Base-by-base conservation (phyloP, 2,329 filamentous ascomycete genomes). In the Hypocrella siamensis region DNA sequence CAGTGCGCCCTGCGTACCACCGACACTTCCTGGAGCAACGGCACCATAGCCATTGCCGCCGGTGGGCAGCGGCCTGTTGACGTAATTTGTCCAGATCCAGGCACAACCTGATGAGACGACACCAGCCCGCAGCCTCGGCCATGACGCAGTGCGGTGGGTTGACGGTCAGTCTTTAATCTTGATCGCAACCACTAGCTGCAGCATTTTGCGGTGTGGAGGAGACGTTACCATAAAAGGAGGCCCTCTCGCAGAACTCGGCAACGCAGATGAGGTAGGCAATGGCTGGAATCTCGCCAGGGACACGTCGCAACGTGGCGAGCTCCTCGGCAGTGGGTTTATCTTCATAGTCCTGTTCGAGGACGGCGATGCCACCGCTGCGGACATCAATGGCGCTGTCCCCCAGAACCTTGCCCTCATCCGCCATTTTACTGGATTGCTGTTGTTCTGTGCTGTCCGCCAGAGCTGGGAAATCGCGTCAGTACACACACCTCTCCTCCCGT, bases 211-310 rank as follows among this genome's bases (percentile, higher is more conserved):
- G 17, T 9, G 8, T 8, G 25, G 16, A 9, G 17, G n/a, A 29
- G 14, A 29, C 5, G n/a, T 63, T 56, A 37, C 70, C 70, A 43
- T 72, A 73, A 54, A 68, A 75, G 0, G 68, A 73, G 3, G 69
- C 70, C 33, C 71, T 57, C 44, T 76, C 71, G 33, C 65, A 67
- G 37, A 75, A 67, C 39, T 75, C 71, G 26, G 74, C 67, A 6
- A 65, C 40, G 38, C 70, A 75, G 19, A 75, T 61, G 3, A 67
- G 43, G 41, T 69, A 76, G n/a, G 67, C 61, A 4, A 65, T 53
- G 10, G 52, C 35, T 1, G 70, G 67, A 3, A 75, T 55, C 3
- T 42, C 51, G 26, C 57, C 68, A n/a, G 67, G 52, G 6, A 72
- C 58, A 38, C 67, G 66, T 22, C 59, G 59, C 5, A 73, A 50